Evolutionary conservation across 1,284 basidiomycete genomes (phyloP).

Genomic region (Sanguinoderma infundibulare): DNA sequence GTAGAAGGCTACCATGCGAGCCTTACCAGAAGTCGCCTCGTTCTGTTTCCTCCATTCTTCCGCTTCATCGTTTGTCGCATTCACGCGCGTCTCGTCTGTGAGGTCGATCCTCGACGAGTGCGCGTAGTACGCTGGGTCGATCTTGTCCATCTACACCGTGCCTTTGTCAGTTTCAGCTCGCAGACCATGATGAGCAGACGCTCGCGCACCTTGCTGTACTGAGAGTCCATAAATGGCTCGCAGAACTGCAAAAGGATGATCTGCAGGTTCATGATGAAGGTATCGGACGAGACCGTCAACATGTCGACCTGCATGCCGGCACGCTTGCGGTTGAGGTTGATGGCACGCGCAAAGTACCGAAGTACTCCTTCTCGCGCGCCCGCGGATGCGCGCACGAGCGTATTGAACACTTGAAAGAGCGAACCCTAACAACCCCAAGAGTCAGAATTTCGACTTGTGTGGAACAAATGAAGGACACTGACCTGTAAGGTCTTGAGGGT

Average conservation of each 20-base stretch:
- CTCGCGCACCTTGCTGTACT: constrained; percentile 78
- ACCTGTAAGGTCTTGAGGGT: constrained; percentile 86
- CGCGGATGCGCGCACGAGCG: constrained; percentile 83
- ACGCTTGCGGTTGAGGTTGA: constrained; percentile 83
- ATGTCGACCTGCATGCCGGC: constrained; percentile 92
- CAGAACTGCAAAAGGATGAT: constrained; percentile 85
- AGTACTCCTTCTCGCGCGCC: constrained; percentile 85
- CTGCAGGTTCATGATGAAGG: constrained; percentile 93
- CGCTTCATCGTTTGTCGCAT: constrained; percentile 86
- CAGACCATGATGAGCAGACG: background rate
- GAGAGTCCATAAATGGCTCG: constrained; percentile 96
- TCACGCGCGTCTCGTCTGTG: constrained; percentile 89
- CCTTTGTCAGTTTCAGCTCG: background rate
- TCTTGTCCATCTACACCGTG: constrained; percentile 80
- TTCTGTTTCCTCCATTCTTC: constrained; percentile 70
- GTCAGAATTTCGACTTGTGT: background rate
- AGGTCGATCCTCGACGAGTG: constrained; percentile 75
- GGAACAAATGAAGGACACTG: constrained; percentile 6
- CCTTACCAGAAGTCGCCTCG: constrained; percentile 46
- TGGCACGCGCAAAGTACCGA: constrained; percentile 79
- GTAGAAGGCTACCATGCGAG: too few species aligned
- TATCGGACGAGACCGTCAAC: constrained; percentile 87
- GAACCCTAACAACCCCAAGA: constrained; percentile 51
- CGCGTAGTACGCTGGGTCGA: constrained; percentile 85
- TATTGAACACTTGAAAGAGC: constrained; percentile 90